Percentiles rank a stretch among this genome's conserved stretches.
These are phyloP conservation scores for Ambrosia hybrid DNA, from an alignment of 140 eudicot species.

Conservation along the genomic window DNA sequence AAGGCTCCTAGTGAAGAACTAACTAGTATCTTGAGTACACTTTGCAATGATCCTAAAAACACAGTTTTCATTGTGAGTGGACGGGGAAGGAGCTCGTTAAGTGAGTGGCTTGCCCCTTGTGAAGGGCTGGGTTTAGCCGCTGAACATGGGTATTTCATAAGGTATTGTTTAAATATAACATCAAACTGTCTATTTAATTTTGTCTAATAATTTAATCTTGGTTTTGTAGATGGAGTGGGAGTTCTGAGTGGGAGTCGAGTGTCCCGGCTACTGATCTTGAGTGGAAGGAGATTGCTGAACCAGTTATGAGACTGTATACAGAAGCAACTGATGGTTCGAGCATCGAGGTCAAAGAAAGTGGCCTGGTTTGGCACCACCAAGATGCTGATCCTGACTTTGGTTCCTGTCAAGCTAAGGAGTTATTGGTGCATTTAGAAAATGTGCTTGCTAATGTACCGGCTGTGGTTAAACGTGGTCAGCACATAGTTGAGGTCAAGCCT, in stretches of 20 bases:
- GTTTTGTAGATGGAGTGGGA: constrained; percentile 51
- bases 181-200: background rate
- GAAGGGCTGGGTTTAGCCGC: constrained; percentile 48
- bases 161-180: constrained; percentile 18
- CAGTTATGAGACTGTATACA: constrained; percentile 64
- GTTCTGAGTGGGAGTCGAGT: constrained; percentile 51
- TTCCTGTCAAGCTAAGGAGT: constrained; percentile 67
- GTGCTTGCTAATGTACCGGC: constrained; percentile 90
- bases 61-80: constrained; percentile 59
- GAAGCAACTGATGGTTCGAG: constrained; percentile 76
- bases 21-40: constrained; percentile 23
- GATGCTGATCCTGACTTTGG: constrained; percentile 79
- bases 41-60: constrained; percentile 52
- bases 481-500: constrained; percentile 92
- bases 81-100: constrained; percentile 42
- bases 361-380: constrained; percentile 76
- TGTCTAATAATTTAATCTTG: background rate
- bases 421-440: constrained; percentile 69
- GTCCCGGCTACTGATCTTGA: constrained; percentile 39
- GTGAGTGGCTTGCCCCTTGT: constrained; percentile 57
- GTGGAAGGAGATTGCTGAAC: constrained; percentile 59
- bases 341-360: constrained; percentile 70
- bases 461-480: constrained; percentile 71
- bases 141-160: constrained; percentile 56
- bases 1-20: constrained; percentile 45